Percentiles rank a stretch among this genome's conserved stretches.
Evolutionary conservation across 2,329 filamentous ascomycete genomes (phyloP).

Genomic region (Metarhizium robertsii): DNA sequence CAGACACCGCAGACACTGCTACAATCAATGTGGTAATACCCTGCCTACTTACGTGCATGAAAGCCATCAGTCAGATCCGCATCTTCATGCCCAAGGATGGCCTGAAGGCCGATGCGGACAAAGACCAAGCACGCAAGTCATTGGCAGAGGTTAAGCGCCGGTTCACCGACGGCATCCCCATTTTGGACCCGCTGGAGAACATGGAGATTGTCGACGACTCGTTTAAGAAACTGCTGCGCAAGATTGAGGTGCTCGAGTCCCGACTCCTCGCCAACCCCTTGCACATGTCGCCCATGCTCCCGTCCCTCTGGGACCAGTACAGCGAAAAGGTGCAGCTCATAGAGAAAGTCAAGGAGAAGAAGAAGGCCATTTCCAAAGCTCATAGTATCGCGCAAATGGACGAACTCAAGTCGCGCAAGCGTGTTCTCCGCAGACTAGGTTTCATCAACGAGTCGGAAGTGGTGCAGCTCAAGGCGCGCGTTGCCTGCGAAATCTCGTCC

Average conservation of each 20-base stretch:
- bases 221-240: constrained; percentile 87
- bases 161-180: constrained; percentile 85
- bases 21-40: constrained; percentile 47
- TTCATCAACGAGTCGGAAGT: constrained; percentile 96
- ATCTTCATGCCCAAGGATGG: constrained; percentile 72
- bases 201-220: constrained; percentile 90
- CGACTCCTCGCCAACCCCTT: constrained; percentile 81
- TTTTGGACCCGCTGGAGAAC: constrained; percentile 88
- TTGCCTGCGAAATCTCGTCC: constrained; percentile 95
- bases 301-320: constrained; percentile 81
- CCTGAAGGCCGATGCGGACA: constrained; percentile 55
- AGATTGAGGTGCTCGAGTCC: constrained; percentile 95
- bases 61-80: constrained; percentile 73
- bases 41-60: constrained; percentile 75
- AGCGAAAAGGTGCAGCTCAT: constrained; percentile 65
- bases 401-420: constrained; percentile 91
- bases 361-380: constrained; percentile 77
- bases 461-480: constrained; percentile 91
- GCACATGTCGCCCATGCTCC: constrained; percentile 78
- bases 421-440: constrained; percentile 83
- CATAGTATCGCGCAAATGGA: constrained; percentile 88
- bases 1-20: constrained; percentile 20
- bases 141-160: constrained; percentile 73
- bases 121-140: constrained; percentile 56
- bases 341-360: constrained; percentile 76